These are phyloP conservation scores for Candida sanyaensis DNA, from an alignment of 1,139 yeast species.

Conservation along the genomic window DNA sequence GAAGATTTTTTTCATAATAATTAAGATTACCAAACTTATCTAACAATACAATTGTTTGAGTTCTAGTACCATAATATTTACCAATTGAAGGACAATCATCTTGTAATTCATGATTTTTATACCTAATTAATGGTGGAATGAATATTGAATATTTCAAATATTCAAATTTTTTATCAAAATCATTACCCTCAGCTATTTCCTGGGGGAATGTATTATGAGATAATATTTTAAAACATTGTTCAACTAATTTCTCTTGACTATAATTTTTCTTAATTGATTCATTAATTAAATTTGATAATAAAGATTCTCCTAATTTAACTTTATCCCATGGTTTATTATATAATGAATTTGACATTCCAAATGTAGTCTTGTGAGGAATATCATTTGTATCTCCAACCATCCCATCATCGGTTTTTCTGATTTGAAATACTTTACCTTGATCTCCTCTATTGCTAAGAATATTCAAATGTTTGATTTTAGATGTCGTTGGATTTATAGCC, in stretches of 20 bases:
- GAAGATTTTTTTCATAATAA: conserved; percentile 42
- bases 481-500: conserved; percentile 20
- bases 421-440: conserved; percentile 32
- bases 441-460: conserved; percentile 57
- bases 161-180: conserved; percentile 33
- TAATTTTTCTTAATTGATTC: conserved; percentile 22
- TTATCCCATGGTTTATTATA: conserved; percentile 74
- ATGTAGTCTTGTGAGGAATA: conserved; percentile 26
- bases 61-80: conserved; percentile 79
- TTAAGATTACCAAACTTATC: conserved; percentile 46
- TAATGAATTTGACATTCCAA: conserved; percentile 67
- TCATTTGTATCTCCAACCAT: conserved; percentile 9
- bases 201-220: conserved; percentile 45
- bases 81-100: conserved; percentile 30
- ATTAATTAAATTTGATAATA: conserved; percentile 41
- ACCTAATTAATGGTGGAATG: conserved; percentile 60
- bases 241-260: conserved; percentile 46
- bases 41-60: conserved; percentile 77
- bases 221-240: conserved; percentile 55
- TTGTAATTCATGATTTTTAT: conserved; percentile 15
- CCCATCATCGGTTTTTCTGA: conserved; percentile 5
- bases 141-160: conserved; percentile 64
- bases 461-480: conserved; percentile 37
- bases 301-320: conserved; percentile 51
- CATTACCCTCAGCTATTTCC: conserved; percentile 20